A percentile compares a stretch with the other conserved stretches of the same genome.
These are phyloP conservation scores for Boletales sp. DNA, from an alignment of 768 basidiomycete genomes.

Conservation along the genomic window DNA sequence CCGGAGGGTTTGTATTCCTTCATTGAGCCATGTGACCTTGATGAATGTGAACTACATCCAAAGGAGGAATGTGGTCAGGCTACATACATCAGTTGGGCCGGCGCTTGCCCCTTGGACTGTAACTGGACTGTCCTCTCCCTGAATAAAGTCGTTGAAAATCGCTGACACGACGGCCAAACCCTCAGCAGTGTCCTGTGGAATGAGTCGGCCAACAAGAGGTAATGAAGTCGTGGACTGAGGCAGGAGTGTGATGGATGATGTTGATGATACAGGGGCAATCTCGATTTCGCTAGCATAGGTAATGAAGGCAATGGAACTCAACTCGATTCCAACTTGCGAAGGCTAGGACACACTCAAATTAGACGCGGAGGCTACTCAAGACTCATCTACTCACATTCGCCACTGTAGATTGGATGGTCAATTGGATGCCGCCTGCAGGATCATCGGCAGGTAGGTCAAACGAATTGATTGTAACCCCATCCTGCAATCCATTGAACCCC, in stretches of 20 bases:
- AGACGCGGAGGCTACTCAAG: neutral
- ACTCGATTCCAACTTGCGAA: constrained; percentile 68
- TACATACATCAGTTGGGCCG: constrained; percentile 49
- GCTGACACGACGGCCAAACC: constrained; percentile 58
- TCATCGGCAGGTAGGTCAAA: constrained; percentile 73
- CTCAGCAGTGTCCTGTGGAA: constrained; percentile 52
- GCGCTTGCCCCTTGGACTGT: constrained; percentile 57
- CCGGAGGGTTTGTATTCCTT: constrained; percentile 60
- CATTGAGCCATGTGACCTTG: constrained; percentile 70
- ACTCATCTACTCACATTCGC: constrained; percentile 48
- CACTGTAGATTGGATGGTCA: constrained; percentile 58
- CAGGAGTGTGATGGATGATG: constrained; percentile 47
- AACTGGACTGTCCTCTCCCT: constrained; percentile 59
- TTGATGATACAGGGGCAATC: constrained; percentile 57
- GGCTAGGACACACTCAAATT: constrained; percentile 39
- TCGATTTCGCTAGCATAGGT: constrained; percentile 49
- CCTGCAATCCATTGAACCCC: constrained; percentile 66
- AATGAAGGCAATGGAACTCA: constrained; percentile 59
- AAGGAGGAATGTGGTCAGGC: constrained; percentile 8
- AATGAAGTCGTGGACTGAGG: constrained; percentile 52
- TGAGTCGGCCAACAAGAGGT: constrained; percentile 56
- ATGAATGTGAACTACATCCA: constrained; percentile 4
- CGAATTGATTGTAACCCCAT: constrained; percentile 57
- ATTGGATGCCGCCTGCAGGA: constrained; percentile 65
- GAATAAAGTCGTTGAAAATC: constrained; percentile 71